These are phyloP conservation scores for Aquanectria penicillioides DNA, from an alignment of 2,329 filamentous ascomycete species.

Conservation along the genomic window DNA sequence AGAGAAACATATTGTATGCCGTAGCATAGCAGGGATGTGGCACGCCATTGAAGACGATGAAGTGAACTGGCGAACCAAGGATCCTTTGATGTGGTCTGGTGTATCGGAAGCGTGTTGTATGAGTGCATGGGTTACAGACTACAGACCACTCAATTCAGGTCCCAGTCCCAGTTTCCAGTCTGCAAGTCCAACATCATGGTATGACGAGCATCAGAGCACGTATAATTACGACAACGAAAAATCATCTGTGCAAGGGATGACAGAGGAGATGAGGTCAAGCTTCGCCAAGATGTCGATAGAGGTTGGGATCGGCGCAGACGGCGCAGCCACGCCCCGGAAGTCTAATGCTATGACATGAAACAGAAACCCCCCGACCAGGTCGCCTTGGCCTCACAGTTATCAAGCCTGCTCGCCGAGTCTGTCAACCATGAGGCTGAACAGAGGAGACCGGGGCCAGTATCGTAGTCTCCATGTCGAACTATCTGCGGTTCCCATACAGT, in stretches of 20 bases:
- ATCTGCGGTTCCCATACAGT: slow-evolving; percentile 2
- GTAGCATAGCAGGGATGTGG: neutral
- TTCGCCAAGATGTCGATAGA: neutral
- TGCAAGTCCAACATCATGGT: too few species aligned
- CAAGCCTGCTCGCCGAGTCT: neutral
- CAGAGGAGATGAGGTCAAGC: too few species aligned
- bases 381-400: too few species aligned
- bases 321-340: neutral
- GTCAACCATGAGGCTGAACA: neutral
- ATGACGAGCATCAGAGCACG: too few species aligned
- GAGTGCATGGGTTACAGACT: too few species aligned
- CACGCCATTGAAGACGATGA: neutral
- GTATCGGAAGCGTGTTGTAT: too few species aligned
- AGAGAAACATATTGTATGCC: neutral
- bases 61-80: too few species aligned
- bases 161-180: too few species aligned
- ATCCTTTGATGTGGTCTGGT: too few species aligned
- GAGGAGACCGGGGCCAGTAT: neutral
- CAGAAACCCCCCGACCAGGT: neutral
- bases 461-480: neutral
- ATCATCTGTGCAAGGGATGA: too few species aligned
- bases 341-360: neutral
- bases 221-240: too few species aligned
- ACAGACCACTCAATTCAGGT: too few species aligned
- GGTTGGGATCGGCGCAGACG: neutral